Evolutionary conservation across 1,139 yeast species (phyloP).

Genomic region (Geotrichum restrictum): DNA sequence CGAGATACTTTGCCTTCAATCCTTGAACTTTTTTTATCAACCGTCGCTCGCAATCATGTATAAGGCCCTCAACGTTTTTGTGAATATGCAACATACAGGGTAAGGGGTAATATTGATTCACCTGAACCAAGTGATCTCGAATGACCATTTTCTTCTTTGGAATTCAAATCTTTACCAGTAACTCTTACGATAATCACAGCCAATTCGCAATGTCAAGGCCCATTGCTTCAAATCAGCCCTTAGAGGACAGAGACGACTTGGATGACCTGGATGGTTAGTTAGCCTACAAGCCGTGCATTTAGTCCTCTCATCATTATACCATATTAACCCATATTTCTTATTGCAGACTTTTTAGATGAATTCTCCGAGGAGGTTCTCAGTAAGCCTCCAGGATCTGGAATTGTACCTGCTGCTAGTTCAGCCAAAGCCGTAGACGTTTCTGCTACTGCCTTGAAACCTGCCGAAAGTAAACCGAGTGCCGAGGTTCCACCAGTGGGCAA

Average conservation of each 20-base stretch:
- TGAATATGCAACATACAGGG: not conserved
- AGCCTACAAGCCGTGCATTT: not conserved
- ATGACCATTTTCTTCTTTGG: not conserved
- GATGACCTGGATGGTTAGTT: constrained; percentile 41
- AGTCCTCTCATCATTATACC: not conserved
- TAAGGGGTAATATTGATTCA: not conserved
- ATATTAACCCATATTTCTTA: not conserved
- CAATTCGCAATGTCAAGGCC: not conserved
- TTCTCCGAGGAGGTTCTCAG: constrained; percentile 66
- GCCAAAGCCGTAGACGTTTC: constrained; percentile 7
- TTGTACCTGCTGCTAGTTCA: no score
- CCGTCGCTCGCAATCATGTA: not conserved
- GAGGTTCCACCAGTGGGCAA: constrained; percentile 22
- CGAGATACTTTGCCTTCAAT: not conserved
- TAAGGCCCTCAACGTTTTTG: not conserved
- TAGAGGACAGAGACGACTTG: constrained; percentile 38
- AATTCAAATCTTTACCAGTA: not conserved
- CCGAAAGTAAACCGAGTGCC: constrained; percentile 11
- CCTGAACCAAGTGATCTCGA: not conserved
- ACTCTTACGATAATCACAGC: no score
- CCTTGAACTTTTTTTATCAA: no score
- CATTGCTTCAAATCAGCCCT: constrained; percentile 1
- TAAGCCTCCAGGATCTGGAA: constrained; percentile 53
- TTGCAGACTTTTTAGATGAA: constrained; percentile 39
- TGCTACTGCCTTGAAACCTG: constrained; percentile 7